These are phyloP conservation scores for Rosa lucieae DNA, from an alignment of 306 rosid genomes.

Conservation along the genomic window DNA sequence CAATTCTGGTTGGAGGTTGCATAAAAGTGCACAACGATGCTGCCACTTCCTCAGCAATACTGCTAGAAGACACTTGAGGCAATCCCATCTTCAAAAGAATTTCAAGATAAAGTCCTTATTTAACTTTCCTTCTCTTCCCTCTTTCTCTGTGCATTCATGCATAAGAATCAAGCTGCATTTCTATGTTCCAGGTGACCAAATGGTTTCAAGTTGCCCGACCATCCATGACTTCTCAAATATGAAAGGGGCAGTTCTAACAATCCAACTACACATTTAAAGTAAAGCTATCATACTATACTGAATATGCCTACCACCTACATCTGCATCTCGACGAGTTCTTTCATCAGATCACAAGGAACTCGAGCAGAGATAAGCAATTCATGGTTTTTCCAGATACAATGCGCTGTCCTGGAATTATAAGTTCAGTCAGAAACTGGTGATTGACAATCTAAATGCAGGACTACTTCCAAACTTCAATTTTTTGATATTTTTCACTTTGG, in stretches of 20 bases:
- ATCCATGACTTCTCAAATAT: slow-evolving; percentile 5
- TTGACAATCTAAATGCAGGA: slow-evolving; percentile 4
- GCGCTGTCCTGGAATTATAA: slow-evolving; percentile 32
- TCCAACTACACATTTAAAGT: slow-evolving; percentile 5
- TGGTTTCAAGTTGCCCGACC: slow-evolving; percentile 19
- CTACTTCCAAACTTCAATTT: neutral
- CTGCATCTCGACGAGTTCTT: slow-evolving; percentile 10
- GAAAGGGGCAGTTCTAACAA: slow-evolving; percentile 18
- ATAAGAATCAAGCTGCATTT: slow-evolving; percentile 22
- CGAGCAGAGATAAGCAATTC: slow-evolving; percentile 8
- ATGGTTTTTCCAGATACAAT: slow-evolving; percentile 16
- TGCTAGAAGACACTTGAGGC: slow-evolving; percentile 56
- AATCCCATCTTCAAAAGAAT: slow-evolving; percentile 57
- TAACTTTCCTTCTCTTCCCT: slow-evolving; percentile 8
- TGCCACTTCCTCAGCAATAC: slow-evolving; percentile 60
- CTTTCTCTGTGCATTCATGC: slow-evolving; percentile 15
- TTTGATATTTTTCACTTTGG: neutral
- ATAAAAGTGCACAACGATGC: slow-evolving; percentile 51
- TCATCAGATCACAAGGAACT: slow-evolving; percentile 1
- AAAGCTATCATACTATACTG: neutral
- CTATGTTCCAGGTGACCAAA: slow-evolving; percentile 20
- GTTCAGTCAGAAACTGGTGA: slow-evolving; percentile 20
- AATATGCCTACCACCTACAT: slow-evolving; percentile 3
- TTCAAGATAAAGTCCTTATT: slow-evolving; percentile 21
- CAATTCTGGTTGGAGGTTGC: slow-evolving; percentile 44